Evolutionary conservation across 2,329 filamentous ascomycete species (phyloP).

Genomic region (Beauveria pseudobassiana): DNA sequence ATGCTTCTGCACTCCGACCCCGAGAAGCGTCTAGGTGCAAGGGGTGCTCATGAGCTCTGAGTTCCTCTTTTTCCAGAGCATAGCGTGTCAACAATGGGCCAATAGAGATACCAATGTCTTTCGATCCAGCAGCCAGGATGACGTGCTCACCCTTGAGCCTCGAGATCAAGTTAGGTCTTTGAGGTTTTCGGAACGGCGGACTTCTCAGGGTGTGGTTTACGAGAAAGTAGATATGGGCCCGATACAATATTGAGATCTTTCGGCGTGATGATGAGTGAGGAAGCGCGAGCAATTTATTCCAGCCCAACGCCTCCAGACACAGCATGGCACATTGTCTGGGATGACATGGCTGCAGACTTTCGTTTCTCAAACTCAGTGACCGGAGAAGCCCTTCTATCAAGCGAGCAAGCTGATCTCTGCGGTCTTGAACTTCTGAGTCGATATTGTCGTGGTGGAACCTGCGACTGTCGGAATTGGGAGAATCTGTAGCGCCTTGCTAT

Average conservation of each 20-base stretch:
- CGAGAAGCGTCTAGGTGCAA: neutral
- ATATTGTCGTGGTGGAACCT: neutral
- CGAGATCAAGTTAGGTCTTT: neutral
- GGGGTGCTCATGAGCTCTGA: neutral
- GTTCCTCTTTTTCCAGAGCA: neutral
- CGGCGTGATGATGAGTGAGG: neutral
- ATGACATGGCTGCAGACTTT: neutral
- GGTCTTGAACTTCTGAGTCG: neutral
- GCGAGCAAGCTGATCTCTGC: neutral
- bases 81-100: neutral
- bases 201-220: neutral
- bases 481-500: neutral
- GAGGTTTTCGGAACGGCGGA: neutral
- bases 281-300: neutral
- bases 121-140: neutral
- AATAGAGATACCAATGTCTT: neutral
- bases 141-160: neutral
- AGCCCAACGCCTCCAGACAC: neutral
- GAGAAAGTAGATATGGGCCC: neutral
- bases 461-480: neutral
- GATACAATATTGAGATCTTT: neutral
- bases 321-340: neutral
- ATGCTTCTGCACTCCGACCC: neutral
- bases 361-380: neutral
- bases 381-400: neutral